Percentiles rank a stretch among this genome's conserved stretches.
These are phyloP conservation scores for Kwoniella botswanensis DNA, from an alignment of 768 basidiomycete species.

Conservation along the genomic window DNA sequence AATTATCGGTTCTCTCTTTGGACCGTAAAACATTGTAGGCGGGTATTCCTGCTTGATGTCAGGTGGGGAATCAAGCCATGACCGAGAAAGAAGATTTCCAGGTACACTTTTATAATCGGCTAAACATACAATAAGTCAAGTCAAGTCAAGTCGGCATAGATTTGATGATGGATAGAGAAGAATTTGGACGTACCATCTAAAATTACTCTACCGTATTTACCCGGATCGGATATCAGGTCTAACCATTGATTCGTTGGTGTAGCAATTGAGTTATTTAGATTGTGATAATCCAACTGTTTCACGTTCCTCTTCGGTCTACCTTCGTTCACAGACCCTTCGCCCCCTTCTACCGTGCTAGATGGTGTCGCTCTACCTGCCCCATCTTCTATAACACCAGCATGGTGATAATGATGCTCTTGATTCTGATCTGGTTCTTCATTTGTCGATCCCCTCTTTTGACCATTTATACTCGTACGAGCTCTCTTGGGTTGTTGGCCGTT, in stretches of 20 bases:
- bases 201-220: constrained; percentile 47
- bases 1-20: constrained; percentile 71
- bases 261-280: constrained; percentile 52
- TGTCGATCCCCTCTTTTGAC: background rate
- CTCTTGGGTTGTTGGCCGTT: constrained; percentile 5
- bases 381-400: background rate
- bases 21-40: constrained; percentile 47
- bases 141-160: background rate
- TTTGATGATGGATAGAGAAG: background rate
- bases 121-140: background rate
- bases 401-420: background rate
- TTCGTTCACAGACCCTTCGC: background rate
- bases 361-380: background rate
- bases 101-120: constrained; percentile 35
- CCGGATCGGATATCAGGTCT: constrained; percentile 52
- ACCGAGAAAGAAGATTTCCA: constrained; percentile 30
- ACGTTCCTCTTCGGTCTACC: constrained; percentile 51
- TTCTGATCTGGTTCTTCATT: background rate
- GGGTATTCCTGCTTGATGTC: constrained; percentile 5
- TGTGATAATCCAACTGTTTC: constrained; percentile 53
- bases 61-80: constrained; percentile 44
- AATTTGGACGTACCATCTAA: constrained; percentile 35
- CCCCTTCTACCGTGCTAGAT: constrained; percentile 6
- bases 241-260: constrained; percentile 55
- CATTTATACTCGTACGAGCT: constrained; percentile 12